Percentiles rank a stretch among this genome's conserved stretches.
Conservation (phyloP, 176 grass and related monocot genomes). For the Chloris gayana region DNA sequence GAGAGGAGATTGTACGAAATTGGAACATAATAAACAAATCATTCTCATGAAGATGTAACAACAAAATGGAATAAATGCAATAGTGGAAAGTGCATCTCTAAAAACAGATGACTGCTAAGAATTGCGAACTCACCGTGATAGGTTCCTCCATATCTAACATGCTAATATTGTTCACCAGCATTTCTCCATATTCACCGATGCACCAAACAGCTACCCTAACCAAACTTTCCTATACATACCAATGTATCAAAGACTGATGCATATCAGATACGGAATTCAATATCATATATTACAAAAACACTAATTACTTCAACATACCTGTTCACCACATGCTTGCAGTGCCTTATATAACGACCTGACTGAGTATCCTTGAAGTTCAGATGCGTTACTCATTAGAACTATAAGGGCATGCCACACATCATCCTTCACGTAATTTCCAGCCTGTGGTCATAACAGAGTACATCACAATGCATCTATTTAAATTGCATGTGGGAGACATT, state of each 20-base stretch:
- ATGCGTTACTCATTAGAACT: conserved; percentile 87
- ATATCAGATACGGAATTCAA: conserved; percentile 38
- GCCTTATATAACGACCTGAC: conserved; percentile 88
- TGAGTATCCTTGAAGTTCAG: conserved; percentile 98
- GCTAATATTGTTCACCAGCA: conserved; percentile 91
- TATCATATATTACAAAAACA: conserved; percentile 30
- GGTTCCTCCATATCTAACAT: conserved; percentile 80
- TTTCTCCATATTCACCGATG: conserved; percentile 98
- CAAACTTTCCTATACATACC: conserved; percentile 83
- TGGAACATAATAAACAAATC: conserved; percentile 1
- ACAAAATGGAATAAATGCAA: not conserved
- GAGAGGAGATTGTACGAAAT: not conserved
- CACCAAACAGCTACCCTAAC: conserved; percentile 96
- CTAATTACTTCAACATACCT: conserved; percentile 55
- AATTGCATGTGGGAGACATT: not conserved
- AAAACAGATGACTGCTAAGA: conserved; percentile 14
- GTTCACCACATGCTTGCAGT: conserved; percentile 66
- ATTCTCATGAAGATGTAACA: not conserved
- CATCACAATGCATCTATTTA: conserved; percentile 18
- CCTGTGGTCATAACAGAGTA: conserved; percentile 47
- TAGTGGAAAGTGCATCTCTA: not conserved
- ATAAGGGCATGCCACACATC: conserved; percentile 96
- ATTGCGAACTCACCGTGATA: conserved; percentile 68
- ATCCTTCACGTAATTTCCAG: conserved; percentile 92
- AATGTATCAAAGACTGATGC: conserved; percentile 26